These are phyloP conservation scores for Gossypium schwendimanii DNA, from an alignment of 441 rosid species.

Conservation along the genomic window DNA sequence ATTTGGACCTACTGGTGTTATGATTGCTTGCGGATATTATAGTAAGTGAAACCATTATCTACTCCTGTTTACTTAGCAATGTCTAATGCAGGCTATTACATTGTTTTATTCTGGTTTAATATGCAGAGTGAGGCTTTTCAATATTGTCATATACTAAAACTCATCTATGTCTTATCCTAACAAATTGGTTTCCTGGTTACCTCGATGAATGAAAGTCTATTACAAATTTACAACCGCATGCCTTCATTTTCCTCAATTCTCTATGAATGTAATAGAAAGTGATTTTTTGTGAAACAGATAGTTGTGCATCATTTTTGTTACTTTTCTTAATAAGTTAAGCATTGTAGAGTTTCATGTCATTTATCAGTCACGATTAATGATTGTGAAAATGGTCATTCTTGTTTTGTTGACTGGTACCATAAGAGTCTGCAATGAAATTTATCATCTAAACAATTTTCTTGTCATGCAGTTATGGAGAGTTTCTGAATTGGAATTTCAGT, in stretches of 20 bases:
- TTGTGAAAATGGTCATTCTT: neutral
- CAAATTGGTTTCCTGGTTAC: neutral
- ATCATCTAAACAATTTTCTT: conserved; percentile 10
- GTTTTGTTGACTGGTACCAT: neutral
- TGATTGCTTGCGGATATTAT: neutral
- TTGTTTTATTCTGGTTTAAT: neutral
- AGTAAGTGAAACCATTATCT: neutral
- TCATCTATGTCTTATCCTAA: neutral
- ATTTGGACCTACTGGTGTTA: neutral
- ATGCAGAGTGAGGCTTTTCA: neutral
- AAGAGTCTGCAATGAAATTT: neutral
- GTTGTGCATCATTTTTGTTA: neutral
- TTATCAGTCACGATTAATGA: neutral
- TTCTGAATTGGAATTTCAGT: conserved; percentile 45
- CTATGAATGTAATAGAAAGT: neutral
- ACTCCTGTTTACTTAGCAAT: neutral
- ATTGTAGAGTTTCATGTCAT: neutral
- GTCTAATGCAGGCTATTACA: no score
- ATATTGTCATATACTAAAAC: neutral
- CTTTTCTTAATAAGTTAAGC: neutral
- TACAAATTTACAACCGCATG: neutral
- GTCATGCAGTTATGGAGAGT: conserved; percentile 59
- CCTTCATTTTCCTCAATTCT: neutral
- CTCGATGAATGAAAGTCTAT: neutral
- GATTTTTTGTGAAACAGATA: neutral